phyloP scores from a whole-genome alignment of 2,329 filamentous ascomycete genomes.

The Thermothelomyces thermophilus region DNA sequence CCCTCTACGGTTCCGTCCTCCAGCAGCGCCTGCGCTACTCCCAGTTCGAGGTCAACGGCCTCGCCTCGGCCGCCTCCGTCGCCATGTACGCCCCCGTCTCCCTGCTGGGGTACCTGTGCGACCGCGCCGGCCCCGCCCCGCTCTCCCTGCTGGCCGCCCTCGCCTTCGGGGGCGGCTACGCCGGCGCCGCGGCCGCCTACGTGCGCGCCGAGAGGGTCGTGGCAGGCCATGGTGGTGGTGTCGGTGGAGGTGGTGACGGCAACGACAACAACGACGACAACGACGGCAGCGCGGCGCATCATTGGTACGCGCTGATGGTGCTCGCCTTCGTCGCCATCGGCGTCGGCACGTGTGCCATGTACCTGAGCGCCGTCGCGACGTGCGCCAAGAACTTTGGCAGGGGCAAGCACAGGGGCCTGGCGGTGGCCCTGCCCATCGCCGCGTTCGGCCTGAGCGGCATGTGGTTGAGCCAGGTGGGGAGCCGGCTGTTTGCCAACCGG shows the following conservation, averaged over 20 bases:
- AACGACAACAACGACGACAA: no score
- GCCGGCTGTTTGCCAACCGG: conserved; percentile 54
- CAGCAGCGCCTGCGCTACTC: conserved; percentile 80
- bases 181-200: conserved; percentile 76
- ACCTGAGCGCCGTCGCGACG: conserved; percentile 83
- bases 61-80: conserved; percentile 71
- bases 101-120: conserved; percentile 82
- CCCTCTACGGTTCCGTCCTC: conserved; percentile 86
- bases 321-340: conserved; percentile 78
- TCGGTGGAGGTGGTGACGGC: conserved; percentile 29
- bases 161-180: conserved; percentile 75
- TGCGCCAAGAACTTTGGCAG: conserved; percentile 97
- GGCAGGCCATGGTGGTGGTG: conserved; percentile 29
- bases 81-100: conserved; percentile 91
- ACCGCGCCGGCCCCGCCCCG: conserved; percentile 74
- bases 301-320: conserved; percentile 76
- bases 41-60: conserved; percentile 83
- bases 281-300: conserved; percentile 36
- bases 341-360: conserved; percentile 79
- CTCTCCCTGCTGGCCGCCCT: conserved; percentile 65
- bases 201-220: conserved; percentile 25
- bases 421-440: conserved; percentile 84
- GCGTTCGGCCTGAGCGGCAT: conserved; percentile 90
- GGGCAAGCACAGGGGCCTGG: conserved; percentile 79
- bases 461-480: conserved; percentile 89